phyloP scores from a whole-genome alignment of 139 green algal species.

The Picochlorum sp. region DNA sequence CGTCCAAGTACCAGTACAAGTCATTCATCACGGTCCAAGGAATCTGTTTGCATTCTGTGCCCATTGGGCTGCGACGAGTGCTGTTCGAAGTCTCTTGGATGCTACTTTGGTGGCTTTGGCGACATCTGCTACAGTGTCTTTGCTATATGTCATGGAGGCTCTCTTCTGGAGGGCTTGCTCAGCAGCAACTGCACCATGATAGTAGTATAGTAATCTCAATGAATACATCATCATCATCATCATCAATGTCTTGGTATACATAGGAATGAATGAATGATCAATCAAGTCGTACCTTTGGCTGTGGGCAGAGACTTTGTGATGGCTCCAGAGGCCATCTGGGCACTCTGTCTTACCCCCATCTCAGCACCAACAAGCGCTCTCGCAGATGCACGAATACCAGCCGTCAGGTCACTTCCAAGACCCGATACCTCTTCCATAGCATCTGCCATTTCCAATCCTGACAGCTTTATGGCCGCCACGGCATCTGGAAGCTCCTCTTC shows the following conservation, averaged over 20 bases:
- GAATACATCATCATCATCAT: too few species aligned
- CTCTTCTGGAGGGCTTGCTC: conserved; percentile 19
- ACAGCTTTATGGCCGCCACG: conserved; percentile 31
- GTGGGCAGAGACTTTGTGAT: conserved; percentile 1
- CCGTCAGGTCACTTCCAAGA: conserved; percentile 29
- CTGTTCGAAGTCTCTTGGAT: conserved; percentile 12
- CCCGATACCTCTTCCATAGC: conserved; percentile 30
- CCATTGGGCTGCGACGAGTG: conserved; percentile 7
- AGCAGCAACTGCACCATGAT: conserved; percentile 15
- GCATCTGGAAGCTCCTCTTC: conserved; percentile 37
- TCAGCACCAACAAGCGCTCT: conserved; percentile 19
- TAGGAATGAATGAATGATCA: neutral
- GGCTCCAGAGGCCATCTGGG: neutral
- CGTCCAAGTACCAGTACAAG: too few species aligned
- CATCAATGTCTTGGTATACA: neutral
- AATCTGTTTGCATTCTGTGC: conserved; percentile 1
- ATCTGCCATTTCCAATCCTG: conserved; percentile 38
- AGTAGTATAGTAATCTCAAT: neutral
- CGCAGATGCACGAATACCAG: conserved; percentile 30
- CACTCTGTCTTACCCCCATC: conserved; percentile 10
- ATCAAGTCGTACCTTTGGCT: conserved; percentile 9
- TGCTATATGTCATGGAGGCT: conserved; percentile 14
- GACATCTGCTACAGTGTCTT: conserved; percentile 2
- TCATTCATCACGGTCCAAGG: too few species aligned
- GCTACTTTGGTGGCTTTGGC: conserved; percentile 7